Evolutionary conservation across 768 basidiomycete genomes (phyloP).

Genomic region (Lactarius hengduanensis): DNA sequence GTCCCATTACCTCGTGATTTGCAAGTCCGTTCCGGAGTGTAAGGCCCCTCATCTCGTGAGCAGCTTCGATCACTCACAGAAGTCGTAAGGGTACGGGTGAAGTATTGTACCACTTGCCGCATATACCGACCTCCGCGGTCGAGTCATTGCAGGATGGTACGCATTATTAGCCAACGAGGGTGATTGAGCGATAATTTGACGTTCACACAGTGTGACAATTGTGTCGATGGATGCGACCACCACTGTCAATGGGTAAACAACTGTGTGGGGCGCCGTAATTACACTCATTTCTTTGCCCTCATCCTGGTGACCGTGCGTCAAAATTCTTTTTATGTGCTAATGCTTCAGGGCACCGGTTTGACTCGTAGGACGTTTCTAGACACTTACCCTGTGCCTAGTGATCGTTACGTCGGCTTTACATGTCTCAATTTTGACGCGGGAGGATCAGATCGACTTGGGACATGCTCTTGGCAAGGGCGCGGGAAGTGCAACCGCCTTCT

Average conservation of each 20-base stretch:
- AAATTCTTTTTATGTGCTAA: slow-evolving; percentile 11
- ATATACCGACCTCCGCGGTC: slow-evolving; percentile 92
- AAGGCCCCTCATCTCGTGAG: slow-evolving; percentile 36
- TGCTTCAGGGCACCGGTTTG: slow-evolving; percentile 11
- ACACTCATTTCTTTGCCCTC: slow-evolving; percentile 87
- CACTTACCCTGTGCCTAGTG: slow-evolving; percentile 69
- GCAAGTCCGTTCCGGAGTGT: slow-evolving; percentile 75
- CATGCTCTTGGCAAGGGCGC: slow-evolving; percentile 50
- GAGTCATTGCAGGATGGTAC: slow-evolving; percentile 93
- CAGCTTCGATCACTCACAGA: slow-evolving; percentile 2
- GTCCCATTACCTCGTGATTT: slow-evolving; percentile 80
- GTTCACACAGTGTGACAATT: slow-evolving; percentile 81
- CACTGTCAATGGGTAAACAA: slow-evolving; percentile 94
- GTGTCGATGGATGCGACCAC: slow-evolving; percentile 93
- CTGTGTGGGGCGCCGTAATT: slow-evolving; percentile 93
- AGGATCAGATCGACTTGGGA: slow-evolving; percentile 48
- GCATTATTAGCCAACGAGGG: slow-evolving; percentile 26
- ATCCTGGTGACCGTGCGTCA: slow-evolving; percentile 70
- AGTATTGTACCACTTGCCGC: slow-evolving; percentile 91
- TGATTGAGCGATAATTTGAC: background rate
- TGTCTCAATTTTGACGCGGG: slow-evolving; percentile 62
- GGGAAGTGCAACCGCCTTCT: slow-evolving; percentile 82
- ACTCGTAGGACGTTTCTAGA: slow-evolving; percentile 42
- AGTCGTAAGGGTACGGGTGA: slow-evolving; percentile 71
- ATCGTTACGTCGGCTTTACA: slow-evolving; percentile 84